Percentiles rank a stretch among this genome's conserved stretches.
These are phyloP conservation scores for Rhizomucor miehei DNA, from an alignment of 371 early-diverging fungal genomes.

Conservation along the genomic window DNA sequence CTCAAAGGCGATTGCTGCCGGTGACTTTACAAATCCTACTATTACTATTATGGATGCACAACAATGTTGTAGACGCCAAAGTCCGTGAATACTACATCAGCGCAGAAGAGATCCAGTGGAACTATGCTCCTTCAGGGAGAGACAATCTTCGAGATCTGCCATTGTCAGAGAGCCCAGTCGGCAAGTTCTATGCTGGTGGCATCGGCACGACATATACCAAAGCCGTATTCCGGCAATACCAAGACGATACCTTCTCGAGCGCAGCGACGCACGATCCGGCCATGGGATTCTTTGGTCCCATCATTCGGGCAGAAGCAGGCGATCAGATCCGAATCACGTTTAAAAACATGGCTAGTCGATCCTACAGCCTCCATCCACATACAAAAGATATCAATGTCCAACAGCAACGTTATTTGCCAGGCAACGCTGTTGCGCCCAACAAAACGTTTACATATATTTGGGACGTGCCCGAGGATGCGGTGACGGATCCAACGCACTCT, in stretches of 20 bases:
- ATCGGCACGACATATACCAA: slow-evolving; percentile 45
- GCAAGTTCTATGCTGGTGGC: slow-evolving; percentile 25
- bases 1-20: not conserved
- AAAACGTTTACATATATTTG: slow-evolving; percentile 40
- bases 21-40: not conserved
- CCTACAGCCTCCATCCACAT: slow-evolving; percentile 50
- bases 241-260: slow-evolving; percentile 29
- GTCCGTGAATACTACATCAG: slow-evolving; percentile 45
- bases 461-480: slow-evolving; percentile 34
- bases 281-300: slow-evolving; percentile 47
- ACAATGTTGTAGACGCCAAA: not conserved
- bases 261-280: slow-evolving; percentile 30
- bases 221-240: slow-evolving; percentile 41
- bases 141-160: slow-evolving; percentile 37
- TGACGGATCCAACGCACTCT: slow-evolving; percentile 24
- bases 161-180: slow-evolving; percentile 18
- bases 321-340: slow-evolving; percentile 43
- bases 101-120: slow-evolving; percentile 48
- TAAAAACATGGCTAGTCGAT: slow-evolving; percentile 37
- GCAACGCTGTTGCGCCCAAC: slow-evolving; percentile 28
- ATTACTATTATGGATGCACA: not conserved
- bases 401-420: slow-evolving; percentile 11
- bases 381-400: slow-evolving; percentile 6
- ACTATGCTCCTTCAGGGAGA: slow-evolving; percentile 46
- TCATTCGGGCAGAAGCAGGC: slow-evolving; percentile 52